A percentile compares a stretch with the other conserved stretches of the same genome.
Conservation (phyloP, 2,329 filamentous ascomycete genomes). For the Aspergillus udagawae region DNA sequence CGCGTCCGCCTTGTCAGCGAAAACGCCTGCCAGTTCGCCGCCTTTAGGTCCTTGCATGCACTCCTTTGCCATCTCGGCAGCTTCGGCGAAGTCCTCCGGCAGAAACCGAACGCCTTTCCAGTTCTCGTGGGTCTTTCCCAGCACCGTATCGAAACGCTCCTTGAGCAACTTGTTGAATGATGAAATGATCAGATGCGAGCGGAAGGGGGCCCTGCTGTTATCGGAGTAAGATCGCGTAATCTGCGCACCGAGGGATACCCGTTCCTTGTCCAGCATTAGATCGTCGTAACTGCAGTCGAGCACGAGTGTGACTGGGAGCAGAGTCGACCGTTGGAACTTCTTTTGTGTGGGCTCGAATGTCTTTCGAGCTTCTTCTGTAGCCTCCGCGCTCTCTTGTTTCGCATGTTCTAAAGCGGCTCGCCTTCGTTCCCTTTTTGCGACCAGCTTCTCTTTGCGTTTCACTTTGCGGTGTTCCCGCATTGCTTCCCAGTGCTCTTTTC, state of each 20-base stretch:
- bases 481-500: constrained; percentile 71
- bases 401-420: constrained; percentile 37
- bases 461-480: constrained; percentile 57
- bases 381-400: constrained; percentile 22
- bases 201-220: constrained; percentile 66
- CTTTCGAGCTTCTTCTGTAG: constrained; percentile 24
- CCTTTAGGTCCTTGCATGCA: constrained; percentile 59
- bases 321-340: constrained; percentile 39
- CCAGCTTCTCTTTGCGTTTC: constrained; percentile 55
- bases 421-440: constrained; percentile 51
- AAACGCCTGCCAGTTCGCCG: constrained; percentile 57
- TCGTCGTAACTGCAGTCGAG: constrained; percentile 91
- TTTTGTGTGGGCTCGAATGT: constrained; percentile 20
- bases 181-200: constrained; percentile 69
- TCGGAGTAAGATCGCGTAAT: constrained; percentile 87
- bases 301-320: constrained; percentile 74
- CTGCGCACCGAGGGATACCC: constrained; percentile 76
- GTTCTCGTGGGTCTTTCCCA: constrained; percentile 65
- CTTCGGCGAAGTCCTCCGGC: constrained; percentile 68
- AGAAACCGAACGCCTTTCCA: constrained; percentile 78
- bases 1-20: constrained; percentile 43
- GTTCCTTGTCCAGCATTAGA: constrained; percentile 82
- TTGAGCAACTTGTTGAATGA: constrained; percentile 72
- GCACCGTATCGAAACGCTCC: constrained; percentile 72
- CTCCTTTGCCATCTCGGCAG: constrained; percentile 61